Evolutionary conservation across 2,329 filamentous ascomycete species (phyloP).

Genomic region (Hypomyces rosellus): DNA sequence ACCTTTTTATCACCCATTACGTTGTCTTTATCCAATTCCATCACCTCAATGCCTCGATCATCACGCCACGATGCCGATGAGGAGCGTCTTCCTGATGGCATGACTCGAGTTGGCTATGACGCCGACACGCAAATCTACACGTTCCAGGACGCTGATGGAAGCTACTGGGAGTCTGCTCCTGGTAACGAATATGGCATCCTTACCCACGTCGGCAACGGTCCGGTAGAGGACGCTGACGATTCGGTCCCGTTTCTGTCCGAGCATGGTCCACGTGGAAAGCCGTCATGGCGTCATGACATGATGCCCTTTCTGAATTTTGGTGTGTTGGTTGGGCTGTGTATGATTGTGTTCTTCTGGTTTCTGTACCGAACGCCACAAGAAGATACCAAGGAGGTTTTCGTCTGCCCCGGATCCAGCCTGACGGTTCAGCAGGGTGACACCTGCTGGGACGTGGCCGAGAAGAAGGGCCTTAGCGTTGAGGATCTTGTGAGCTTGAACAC

Average conservation of each 20-base stretch:
- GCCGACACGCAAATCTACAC: constrained; percentile 48
- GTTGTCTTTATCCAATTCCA: background rate
- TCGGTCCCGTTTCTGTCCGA: constrained; percentile 26
- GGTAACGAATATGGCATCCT: constrained; percentile 45
- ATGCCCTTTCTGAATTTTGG: constrained; percentile 54
- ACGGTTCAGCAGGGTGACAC: constrained; percentile 41
- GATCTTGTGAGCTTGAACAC: constrained; percentile 40
- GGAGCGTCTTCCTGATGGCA: constrained; percentile 48
- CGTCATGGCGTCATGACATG: constrained; percentile 46
- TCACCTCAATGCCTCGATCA: constrained; percentile 34
- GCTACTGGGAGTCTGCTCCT: constrained; percentile 43
- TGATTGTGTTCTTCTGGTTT: constrained; percentile 46
- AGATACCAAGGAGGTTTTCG: constrained; percentile 8
- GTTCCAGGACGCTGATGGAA: constrained; percentile 43
- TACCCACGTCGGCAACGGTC: constrained; percentile 30
- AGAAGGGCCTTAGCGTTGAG: constrained; percentile 36
- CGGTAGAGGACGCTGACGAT: constrained; percentile 20
- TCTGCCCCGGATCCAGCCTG: constrained; percentile 31
- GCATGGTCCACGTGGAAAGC: constrained; percentile 18
- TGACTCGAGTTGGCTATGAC: constrained; percentile 50
- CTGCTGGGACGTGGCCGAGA: constrained; percentile 47
- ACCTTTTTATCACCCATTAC: background rate
- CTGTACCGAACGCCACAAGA: constrained; percentile 27
- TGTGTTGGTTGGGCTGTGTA: constrained; percentile 43
- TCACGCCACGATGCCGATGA: constrained; percentile 41